Base-by-base conservation (phyloP, 495 filamentous ascomycete genomes). In the Trichoderma gamsii region DNA sequence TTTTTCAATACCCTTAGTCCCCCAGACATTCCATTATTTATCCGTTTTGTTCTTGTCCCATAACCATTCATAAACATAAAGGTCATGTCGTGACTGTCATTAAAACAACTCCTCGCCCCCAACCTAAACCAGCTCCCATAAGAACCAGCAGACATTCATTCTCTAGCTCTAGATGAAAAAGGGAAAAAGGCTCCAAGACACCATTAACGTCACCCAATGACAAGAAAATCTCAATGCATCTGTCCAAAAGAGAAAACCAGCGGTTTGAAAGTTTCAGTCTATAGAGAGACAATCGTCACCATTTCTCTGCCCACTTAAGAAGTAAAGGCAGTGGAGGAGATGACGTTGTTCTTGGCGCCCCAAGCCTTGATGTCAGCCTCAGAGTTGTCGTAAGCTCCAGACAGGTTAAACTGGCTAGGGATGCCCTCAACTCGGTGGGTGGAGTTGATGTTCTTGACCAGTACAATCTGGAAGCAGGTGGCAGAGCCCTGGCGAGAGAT, bases 391-490 rank as follows among this genome's bases (percentile, higher is more conserved):
- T 89, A 83, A 67, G 96, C 92, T 46, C 87, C 93, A n/a, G 77
- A 77, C 65, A 99, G 85, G 63, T 83, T 88, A 70, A 85, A 92
- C 72, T 97, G 93, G 56, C 80, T 86, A 7, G 82, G 73, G 71
- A 97, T 85, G 64, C 94, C 95, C 76, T 98, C 92, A 70, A 97
- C 80, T 71, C 95, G 91, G 82, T 99, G 95, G 67, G 89, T 95
- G 32, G 92, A 91, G 84, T 99, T 99, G 82, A 97, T 85, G 80
- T 98, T 99, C 90, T 99, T 99, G 78, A 97, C 92, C 64, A 96
- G 79, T 21, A 87, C 90, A 77, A 99, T 93, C 82, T 98, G 96
- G 83, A 90, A 99, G 86, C 96, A 98, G 56, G 93, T 93, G 64
- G 95, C 96, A 72, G 83, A 84, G 69, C 95, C 95, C 80, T 99